A percentile compares a stretch with the other conserved stretches of the same genome.
phyloP scores from a whole-genome alignment of 331 rosid species.

The Phaseolus coccineus region DNA sequence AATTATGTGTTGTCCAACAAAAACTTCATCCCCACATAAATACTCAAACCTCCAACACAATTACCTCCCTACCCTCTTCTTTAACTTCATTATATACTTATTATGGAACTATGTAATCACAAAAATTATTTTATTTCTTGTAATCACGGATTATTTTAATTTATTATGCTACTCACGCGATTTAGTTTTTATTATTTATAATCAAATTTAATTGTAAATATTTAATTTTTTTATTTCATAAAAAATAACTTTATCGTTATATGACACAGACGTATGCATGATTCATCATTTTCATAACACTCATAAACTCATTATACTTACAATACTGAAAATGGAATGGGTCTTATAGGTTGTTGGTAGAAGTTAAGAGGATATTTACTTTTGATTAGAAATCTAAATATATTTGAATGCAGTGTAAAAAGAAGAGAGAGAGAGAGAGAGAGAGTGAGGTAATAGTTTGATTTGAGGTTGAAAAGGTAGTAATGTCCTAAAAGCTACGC shows the following conservation, averaged over 20 bases:
- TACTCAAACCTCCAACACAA: not conserved
- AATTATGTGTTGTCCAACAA: constrained; percentile 25
- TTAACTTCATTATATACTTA: no score
- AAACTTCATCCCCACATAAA: constrained; percentile 8
- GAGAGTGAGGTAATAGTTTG: constrained; percentile 29
- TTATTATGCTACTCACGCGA: not conserved
- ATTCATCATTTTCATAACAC: not conserved
- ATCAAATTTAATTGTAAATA: not conserved
- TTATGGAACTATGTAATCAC: no score
- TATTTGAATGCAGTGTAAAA: not conserved
- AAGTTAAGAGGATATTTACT: not conserved
- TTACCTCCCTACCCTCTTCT: constrained; percentile 29
- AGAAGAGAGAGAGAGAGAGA: not conserved
- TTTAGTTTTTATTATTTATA: not conserved
- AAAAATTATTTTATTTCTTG: not conserved
- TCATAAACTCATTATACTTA: no score
- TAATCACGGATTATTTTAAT: no score
- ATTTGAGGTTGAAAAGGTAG: constrained; percentile 48
- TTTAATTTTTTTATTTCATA: not conserved
- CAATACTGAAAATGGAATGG: not conserved
- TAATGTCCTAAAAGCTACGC: constrained; percentile 45
- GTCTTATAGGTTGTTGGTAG: not conserved
- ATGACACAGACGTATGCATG: no score
- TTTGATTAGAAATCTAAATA: not conserved
- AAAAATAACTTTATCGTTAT: not conserved